A percentile compares a stretch with the other conserved stretches of the same genome.
phyloP scores from a whole-genome alignment of 2,329 filamentous ascomycete genomes.

The Colletotrichum siamense region DNA sequence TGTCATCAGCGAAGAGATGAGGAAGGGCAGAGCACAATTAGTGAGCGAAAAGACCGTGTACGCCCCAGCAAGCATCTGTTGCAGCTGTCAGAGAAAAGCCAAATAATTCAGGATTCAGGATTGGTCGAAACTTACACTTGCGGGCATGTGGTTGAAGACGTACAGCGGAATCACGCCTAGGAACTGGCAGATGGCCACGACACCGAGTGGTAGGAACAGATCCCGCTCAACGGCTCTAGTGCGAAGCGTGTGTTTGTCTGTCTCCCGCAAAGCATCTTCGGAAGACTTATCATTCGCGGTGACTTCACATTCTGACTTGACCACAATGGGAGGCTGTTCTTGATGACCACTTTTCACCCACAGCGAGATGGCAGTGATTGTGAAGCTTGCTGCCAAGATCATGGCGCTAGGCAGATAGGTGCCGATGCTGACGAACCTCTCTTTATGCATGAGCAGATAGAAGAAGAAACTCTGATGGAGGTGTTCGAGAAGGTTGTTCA shows the following conservation, averaged over 20 bases:
- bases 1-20: conserved; percentile 61
- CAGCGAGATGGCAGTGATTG: conserved; percentile 91
- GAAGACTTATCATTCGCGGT: not conserved
- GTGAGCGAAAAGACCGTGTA: conserved; percentile 63
- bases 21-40: conserved; percentile 61
- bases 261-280: not conserved
- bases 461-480: conserved; percentile 99
- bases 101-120: not conserved
- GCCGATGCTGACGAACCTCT: conserved; percentile 96
- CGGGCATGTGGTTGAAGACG: conserved; percentile 78
- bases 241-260: not conserved
- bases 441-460: conserved; percentile 89
- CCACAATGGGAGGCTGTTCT: not conserved
- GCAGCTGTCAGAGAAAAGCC: not conserved
- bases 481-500: conserved; percentile 97
- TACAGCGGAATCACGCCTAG: conserved; percentile 83
- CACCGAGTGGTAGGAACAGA: conserved; percentile 73
- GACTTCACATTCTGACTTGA: not conserved
- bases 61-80: conserved; percentile 30
- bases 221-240: conserved; percentile 60
- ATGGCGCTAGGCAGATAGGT: conserved; percentile 98
- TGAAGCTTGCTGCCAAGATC: conserved; percentile 93
- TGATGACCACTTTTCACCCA: conserved; percentile 85
- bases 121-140: conserved; percentile 56
- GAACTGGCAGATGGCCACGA: conserved; percentile 77